Conservation (phyloP, 306 rosid species). For the Cucurbita ficifolia region DNA sequence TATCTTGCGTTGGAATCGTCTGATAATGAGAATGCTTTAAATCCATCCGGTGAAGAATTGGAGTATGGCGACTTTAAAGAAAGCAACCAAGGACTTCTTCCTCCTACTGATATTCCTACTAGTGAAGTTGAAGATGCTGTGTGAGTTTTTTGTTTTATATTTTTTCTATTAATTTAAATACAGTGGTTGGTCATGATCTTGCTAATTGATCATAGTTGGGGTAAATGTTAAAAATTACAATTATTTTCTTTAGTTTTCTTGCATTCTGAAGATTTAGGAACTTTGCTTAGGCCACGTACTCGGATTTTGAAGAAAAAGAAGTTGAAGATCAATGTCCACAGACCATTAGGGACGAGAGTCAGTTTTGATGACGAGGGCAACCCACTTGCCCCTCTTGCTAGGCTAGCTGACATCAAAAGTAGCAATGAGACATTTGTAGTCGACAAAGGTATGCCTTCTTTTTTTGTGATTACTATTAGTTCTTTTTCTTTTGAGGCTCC, state of each 20-base stretch:
- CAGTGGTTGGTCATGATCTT: neutral
- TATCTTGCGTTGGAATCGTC: slow-evolving; percentile 27
- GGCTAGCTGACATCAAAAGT: slow-evolving; percentile 40
- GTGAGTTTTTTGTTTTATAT: slow-evolving; percentile 19
- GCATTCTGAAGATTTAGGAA: slow-evolving; percentile 1
- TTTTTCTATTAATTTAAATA: neutral
- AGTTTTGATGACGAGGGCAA: slow-evolving; percentile 83
- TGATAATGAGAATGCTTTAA: slow-evolving; percentile 17
- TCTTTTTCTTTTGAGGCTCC: neutral
- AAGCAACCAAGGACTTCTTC: slow-evolving; percentile 33
- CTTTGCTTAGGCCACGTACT: slow-evolving; percentile 29
- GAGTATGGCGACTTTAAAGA: slow-evolving; percentile 24
- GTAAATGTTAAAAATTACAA: neutral
- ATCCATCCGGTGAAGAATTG: slow-evolving; percentile 27
- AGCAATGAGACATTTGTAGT: slow-evolving; percentile 22
- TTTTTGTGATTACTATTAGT: neutral
- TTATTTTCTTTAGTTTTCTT: neutral
- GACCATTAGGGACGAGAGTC: slow-evolving; percentile 68
- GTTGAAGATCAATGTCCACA: slow-evolving; percentile 62
- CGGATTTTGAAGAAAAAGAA: slow-evolving; percentile 67
- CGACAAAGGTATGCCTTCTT: slow-evolving; percentile 44
- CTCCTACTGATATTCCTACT: slow-evolving; percentile 14
- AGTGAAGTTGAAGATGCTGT: slow-evolving; percentile 26
- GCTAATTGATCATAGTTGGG: neutral
- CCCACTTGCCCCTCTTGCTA: slow-evolving; percentile 60